Evolutionary conservation across 257 asterid genomes (phyloP).

Genomic region (Thymus quinquecostatus): DNA sequence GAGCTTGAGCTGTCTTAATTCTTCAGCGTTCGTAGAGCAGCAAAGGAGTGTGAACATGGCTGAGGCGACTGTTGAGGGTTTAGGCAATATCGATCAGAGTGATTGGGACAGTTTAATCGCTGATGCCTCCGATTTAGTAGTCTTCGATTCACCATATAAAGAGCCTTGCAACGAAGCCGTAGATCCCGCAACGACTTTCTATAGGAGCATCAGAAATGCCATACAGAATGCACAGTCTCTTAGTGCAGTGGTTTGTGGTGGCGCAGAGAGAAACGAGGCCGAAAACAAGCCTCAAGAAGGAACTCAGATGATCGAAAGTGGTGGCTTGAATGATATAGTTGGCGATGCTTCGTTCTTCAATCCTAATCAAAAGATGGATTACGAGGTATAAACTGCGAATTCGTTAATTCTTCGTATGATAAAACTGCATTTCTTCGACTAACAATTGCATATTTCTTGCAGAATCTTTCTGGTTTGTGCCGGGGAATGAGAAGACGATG

Average conservation of each 20-base stretch:
- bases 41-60: slow-evolving; percentile 32
- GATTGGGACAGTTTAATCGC: slow-evolving; percentile 71
- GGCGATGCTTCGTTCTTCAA: slow-evolving; percentile 42
- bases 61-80: slow-evolving; percentile 38
- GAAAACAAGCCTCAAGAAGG: slow-evolving; percentile 51
- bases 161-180: slow-evolving; percentile 42
- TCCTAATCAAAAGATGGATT: slow-evolving; percentile 46
- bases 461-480: slow-evolving; percentile 61
- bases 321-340: slow-evolving; percentile 31
- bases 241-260: slow-evolving; percentile 31
- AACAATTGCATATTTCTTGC: slow-evolving; percentile 19
- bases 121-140: slow-evolving; percentile 54
- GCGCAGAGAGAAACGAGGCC: slow-evolving; percentile 38
- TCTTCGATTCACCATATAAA: slow-evolving; percentile 55
- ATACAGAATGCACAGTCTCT: slow-evolving; percentile 42
- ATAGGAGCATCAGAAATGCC: slow-evolving; percentile 40
- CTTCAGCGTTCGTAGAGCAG: slow-evolving; percentile 42
- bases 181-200: slow-evolving; percentile 51
- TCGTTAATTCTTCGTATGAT: no score
- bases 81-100: slow-evolving; percentile 38
- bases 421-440: no score
- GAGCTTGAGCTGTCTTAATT: slow-evolving; percentile 37
- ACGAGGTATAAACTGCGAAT: slow-evolving; percentile 54
- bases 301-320: slow-evolving; percentile 44
- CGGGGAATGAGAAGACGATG: slow-evolving; percentile 90